phyloP scores from a whole-genome alignment of 805 yeast genomes.

The Pichia thaimueangensis region DNA sequence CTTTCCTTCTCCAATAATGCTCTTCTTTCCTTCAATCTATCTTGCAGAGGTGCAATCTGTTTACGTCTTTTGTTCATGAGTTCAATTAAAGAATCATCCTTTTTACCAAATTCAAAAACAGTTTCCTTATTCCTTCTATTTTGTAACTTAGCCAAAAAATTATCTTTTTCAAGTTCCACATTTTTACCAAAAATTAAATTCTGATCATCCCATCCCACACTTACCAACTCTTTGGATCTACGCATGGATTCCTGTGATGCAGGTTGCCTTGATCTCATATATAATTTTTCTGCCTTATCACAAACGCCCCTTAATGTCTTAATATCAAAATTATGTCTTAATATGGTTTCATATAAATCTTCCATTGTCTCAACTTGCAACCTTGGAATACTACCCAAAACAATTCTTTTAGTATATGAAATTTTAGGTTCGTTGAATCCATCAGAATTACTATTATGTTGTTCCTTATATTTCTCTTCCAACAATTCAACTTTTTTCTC shows the following conservation, averaged over 20 bases:
- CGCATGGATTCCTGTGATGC: slow-evolving; percentile 85
- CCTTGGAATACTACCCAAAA: slow-evolving; percentile 81
- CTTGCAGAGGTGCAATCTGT: slow-evolving; percentile 75
- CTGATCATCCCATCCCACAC: slow-evolving; percentile 83
- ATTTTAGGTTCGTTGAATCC: slow-evolving; percentile 48
- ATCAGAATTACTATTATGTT: background rate
- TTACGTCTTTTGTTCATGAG: slow-evolving; percentile 82
- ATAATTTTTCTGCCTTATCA: slow-evolving; percentile 79
- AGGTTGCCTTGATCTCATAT: slow-evolving; percentile 74
- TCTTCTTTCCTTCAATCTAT: slow-evolving; percentile 63
- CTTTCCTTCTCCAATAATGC: slow-evolving; percentile 68
- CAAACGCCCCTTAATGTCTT: slow-evolving; percentile 63
- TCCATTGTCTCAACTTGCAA: slow-evolving; percentile 57
- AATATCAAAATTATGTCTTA: slow-evolving; percentile 64
- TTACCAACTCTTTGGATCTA: slow-evolving; percentile 71
- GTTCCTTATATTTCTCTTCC: slow-evolving; percentile 19
- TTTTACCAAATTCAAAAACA: slow-evolving; percentile 81
- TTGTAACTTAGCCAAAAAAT: slow-evolving; percentile 63
- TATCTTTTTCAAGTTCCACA: slow-evolving; percentile 64
- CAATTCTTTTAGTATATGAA: slow-evolving; percentile 68
- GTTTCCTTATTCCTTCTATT: slow-evolving; percentile 77
- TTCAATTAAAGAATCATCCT: slow-evolving; percentile 63
- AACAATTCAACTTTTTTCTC: slow-evolving; percentile 53
- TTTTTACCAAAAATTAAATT: slow-evolving; percentile 75
- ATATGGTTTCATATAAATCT: slow-evolving; percentile 61